phyloP scores from a whole-genome alignment of 2,329 filamentous ascomycete species.

The Fusarium buxicola region DNA sequence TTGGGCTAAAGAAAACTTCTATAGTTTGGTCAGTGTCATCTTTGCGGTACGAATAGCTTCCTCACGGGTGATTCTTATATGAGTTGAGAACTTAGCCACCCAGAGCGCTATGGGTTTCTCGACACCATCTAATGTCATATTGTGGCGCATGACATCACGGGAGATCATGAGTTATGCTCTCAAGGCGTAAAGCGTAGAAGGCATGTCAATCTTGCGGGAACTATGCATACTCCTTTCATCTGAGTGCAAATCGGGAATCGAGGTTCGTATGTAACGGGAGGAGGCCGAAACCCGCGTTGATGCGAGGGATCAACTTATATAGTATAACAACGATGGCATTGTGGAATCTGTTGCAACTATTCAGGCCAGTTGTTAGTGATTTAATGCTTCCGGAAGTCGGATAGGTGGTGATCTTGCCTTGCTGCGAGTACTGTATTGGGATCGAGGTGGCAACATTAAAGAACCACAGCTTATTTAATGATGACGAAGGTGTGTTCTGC shows the following conservation, averaged over 20 bases:
- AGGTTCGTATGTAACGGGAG: background rate
- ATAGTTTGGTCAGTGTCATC: background rate
- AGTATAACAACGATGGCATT: background rate
- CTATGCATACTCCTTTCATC: background rate
- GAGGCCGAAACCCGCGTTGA: background rate
- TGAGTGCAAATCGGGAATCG: background rate
- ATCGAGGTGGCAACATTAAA: slow-evolving; percentile 16
- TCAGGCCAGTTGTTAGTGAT: background rate
- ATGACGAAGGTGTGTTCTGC: slow-evolving; percentile 10
- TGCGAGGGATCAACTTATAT: background rate
- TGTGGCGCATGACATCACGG: slow-evolving; percentile 15
- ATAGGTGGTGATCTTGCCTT: background rate
- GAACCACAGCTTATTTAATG: background rate
- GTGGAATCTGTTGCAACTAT: background rate
- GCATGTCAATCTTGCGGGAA: background rate
- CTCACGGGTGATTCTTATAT: slow-evolving; percentile 1
- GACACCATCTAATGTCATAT: background rate
- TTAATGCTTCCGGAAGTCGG: background rate
- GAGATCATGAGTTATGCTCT: background rate
- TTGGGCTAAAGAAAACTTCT: background rate
- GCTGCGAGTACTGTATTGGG: background rate
- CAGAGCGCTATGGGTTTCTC: background rate
- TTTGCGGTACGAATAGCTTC: background rate
- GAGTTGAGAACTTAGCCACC: background rate
- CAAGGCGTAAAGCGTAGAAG: background rate